Evolutionary conservation across 352 stramenopile species (phyloP).

Genomic region (Peronospora belbahrii): DNA sequence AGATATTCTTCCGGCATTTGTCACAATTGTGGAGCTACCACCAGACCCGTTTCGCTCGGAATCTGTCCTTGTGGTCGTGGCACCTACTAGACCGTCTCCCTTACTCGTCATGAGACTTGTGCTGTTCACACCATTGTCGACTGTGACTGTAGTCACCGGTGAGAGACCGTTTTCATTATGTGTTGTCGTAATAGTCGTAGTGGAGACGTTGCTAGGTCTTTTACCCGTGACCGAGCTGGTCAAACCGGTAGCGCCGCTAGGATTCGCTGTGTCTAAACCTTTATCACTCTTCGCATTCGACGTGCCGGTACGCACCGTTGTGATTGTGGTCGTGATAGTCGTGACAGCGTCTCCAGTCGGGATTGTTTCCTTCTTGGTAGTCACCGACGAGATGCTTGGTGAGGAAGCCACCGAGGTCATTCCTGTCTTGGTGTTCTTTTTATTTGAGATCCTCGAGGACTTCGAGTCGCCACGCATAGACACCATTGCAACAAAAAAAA

Average conservation of each 20-base stretch:
- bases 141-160: constrained; percentile 13
- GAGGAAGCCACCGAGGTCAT: not conserved
- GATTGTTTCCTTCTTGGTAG: constrained; percentile 15
- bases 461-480: constrained; percentile 18
- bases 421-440: constrained; percentile 2
- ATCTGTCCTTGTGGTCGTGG: constrained; percentile 14
- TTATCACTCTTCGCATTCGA: constrained; percentile 5
- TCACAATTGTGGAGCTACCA: constrained; percentile 9
- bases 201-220: constrained; percentile 7
- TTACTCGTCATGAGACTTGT: constrained; percentile 10
- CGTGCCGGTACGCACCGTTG: constrained; percentile 6
- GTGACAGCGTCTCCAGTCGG: constrained; percentile 12
- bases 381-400: constrained; percentile 11
- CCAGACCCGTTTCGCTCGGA: constrained; percentile 13
- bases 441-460: constrained; percentile 4
- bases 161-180: constrained; percentile 7
- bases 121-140: constrained; percentile 14
- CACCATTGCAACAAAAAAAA: constrained; percentile 14
- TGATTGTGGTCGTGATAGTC: constrained; percentile 15
- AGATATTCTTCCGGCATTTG: constrained; percentile 2
- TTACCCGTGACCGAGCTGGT: constrained; percentile 3
- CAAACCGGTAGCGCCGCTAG: not conserved
- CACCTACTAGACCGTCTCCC: constrained; percentile 10
- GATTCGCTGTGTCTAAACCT: not conserved
- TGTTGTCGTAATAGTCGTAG: constrained; percentile 10